Conservation (phyloP, 768 basidiomycete genomes). For the Auricularia cornea region DNA sequence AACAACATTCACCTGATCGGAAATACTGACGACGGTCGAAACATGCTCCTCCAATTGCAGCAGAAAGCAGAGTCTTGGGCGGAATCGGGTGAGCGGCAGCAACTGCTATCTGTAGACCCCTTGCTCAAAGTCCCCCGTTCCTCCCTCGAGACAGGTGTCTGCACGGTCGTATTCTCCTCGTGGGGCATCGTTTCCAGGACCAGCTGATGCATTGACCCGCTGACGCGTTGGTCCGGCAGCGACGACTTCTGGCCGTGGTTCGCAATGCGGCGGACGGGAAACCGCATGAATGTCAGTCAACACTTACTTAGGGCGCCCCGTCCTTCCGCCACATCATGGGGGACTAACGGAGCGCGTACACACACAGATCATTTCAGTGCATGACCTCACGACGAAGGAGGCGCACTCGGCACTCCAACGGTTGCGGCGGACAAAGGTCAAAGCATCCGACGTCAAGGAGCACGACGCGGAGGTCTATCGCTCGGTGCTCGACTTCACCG, state of each 20-base stretch:
- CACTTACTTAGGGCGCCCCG: too few species aligned
- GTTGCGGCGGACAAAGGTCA: conserved; percentile 35
- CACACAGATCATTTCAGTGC: conserved; percentile 65
- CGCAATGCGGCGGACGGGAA: conserved; percentile 61
- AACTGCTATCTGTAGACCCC: conserved; percentile 2
- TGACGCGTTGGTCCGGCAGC: conserved; percentile 25
- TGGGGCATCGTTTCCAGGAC: conserved; percentile 26
- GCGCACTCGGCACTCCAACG: conserved; percentile 47
- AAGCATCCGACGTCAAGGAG: conserved; percentile 32
- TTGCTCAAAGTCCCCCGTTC: neutral
- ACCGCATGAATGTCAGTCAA: conserved; percentile 61
- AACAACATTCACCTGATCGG: conserved; percentile 73
- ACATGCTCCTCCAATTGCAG: conserved; percentile 79
- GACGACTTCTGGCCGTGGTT: conserved; percentile 83
- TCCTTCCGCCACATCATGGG: too few species aligned
- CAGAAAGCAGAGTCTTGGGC: conserved; percentile 84
- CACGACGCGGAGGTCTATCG: conserved; percentile 1
- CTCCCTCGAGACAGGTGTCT: conserved; percentile 39
- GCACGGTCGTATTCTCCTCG: conserved; percentile 75
- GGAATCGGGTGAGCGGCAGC: conserved; percentile 47
- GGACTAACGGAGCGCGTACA: too few species aligned
- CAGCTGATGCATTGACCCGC: neutral
- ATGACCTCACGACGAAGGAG: conserved; percentile 55
- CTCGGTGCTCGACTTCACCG: conserved; percentile 52
- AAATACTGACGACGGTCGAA: conserved; percentile 67